Percentiles rank a stretch among this genome's conserved stretches.
phyloP scores from a whole-genome alignment of 306 rosid genomes.

The Dryas drummondii region DNA sequence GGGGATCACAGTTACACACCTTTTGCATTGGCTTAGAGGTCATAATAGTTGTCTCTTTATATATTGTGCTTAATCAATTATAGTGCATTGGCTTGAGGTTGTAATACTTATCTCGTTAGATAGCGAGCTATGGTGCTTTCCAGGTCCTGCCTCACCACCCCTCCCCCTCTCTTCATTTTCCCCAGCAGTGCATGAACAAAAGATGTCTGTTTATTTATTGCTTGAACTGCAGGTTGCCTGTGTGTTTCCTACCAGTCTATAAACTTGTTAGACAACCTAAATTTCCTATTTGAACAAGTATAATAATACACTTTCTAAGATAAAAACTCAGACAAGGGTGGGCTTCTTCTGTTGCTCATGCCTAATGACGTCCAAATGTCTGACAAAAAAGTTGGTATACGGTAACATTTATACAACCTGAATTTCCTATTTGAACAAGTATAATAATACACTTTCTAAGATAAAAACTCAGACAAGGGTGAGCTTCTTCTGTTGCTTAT shows the following conservation, averaged over 20 bases:
- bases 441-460: background rate
- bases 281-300: background rate
- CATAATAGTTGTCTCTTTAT: background rate
- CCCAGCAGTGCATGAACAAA: background rate
- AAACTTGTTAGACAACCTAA: background rate
- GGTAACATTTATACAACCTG: background rate
- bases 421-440: background rate
- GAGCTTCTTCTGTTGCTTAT: conserved; percentile 5
- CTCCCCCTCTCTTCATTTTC: background rate
- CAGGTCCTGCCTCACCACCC: background rate
- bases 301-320: background rate
- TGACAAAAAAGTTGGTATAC: background rate
- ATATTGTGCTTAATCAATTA: background rate
- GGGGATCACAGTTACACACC: conserved; percentile 95
- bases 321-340: background rate
- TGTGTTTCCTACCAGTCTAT: background rate
- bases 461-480: background rate
- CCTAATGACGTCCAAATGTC: background rate
- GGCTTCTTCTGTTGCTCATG: conserved; percentile 2
- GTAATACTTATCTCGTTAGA: background rate
- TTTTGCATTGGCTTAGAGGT: conserved; percentile 94
- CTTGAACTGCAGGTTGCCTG: background rate
- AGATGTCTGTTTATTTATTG: background rate
- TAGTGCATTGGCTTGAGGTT: background rate
- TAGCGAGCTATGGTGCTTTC: background rate